Base-by-base conservation (phyloP, 2,329 filamentous ascomycete genomes). In the Aspergillus oerlinghausenensis region DNA sequence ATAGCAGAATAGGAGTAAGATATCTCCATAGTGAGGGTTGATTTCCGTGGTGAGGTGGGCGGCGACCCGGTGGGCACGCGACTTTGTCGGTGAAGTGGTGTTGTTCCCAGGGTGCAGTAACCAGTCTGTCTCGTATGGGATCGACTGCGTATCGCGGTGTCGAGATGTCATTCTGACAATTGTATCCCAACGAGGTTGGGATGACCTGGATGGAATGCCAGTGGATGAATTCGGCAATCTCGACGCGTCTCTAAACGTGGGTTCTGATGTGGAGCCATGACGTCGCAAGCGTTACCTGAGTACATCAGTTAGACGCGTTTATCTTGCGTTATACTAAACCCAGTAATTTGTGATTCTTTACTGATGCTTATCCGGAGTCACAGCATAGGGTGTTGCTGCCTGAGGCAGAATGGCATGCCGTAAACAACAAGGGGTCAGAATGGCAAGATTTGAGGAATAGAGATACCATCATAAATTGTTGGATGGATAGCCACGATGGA, bases 1-100 rank as follows among this genome's bases (percentile, higher is more conserved):
- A 70, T 92, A 92, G 73, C 88, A 90, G 28, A 84, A 75, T 3
- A 93, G 76, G 42, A 93, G 79, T 21, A 90, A 76, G 1, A 89
- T 60, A 66, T 93, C 89, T 14, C 85, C 84, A 80, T 85, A 82
- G 48, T 82, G 78, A 28, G 85, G 83, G 57, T 77, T 79, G 54
- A 90, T 77, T 55, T 88, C 78, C n/a, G 51, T 32, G 25, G 42
- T 52, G 51, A 67, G 57, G 43, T 67, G 53, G 11, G 42, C 42
- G 3, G 42, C n/a, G 11, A 45, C 11, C 2, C 2, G 42, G 3
- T 5, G n/a, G 8, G 0, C 2, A 11, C 42, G 42, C 42, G 42
- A 23, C 19, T 45, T 45, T 9, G 21, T 14, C 4, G 42, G 8
- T 6, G 32, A 7, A 45, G 9, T 9, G 42, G 6, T 19, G 21